Base-by-base conservation (phyloP, 2,329 filamentous ascomycete genomes). In the Neopestalotiopsis sp. region DNA sequence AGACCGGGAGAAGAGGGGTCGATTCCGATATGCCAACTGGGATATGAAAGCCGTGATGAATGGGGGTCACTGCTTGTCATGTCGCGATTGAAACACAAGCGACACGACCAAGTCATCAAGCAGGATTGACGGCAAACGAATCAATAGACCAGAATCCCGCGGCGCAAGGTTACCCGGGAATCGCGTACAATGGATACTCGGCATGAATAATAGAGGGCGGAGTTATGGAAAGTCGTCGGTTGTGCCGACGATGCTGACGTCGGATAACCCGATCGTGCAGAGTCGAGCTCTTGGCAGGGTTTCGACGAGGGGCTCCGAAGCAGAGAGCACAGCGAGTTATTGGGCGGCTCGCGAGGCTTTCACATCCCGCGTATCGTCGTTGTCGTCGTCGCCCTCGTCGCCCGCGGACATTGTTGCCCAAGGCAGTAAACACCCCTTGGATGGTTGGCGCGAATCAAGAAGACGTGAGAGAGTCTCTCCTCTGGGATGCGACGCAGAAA, bases 51-150 rank as follows among this genome's bases (percentile, higher is more conserved):
- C 74, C 5, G 30, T 28, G 3, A 66, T 69, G 12, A 32, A 34
- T 53, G n/a, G 45, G 45, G 45, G 45, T 53, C 45, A 53, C 17
- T 3, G 45, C n/a, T 53, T 53, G 45, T 53, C 67, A 28, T 72
- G 68, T 66, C 73, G 74, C 62, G 40, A 76, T 24, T 58, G 76
- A 40, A 63, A 76, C 59, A 71, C 71, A 6, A 73, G 75, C n/a
- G 67, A 73, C 61, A 74, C 73, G 56, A 68, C 75, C 28, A 75
- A 75, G 56, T 67, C 71, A 38, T 71, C 71, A 76, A 61, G 71
- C 71, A 40, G 73, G 71, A 45, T 76, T 74, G 72, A 73, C 67
- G 68, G 53, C 63, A 24, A 71, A 71, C 49, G 61, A 28, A 59
- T 67, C 70, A 69, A 59, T 14, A 69, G 69, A 67, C 71, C n/a